Conservation (phyloP, 305 asterid genomes). For the Solanum hybrid region DNA sequence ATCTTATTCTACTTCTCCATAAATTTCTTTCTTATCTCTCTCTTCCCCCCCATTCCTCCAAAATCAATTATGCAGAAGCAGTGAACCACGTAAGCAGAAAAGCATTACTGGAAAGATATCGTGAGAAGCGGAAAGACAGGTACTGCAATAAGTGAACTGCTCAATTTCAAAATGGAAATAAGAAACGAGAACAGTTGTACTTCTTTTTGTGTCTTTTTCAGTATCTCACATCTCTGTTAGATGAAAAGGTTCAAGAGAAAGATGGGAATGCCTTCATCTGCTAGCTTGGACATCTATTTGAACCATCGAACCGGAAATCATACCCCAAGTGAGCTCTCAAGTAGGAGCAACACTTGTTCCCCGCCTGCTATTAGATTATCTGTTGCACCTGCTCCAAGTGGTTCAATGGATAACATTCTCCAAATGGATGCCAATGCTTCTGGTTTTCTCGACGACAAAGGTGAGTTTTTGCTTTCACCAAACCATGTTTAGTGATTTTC, state of each 20-base stretch:
- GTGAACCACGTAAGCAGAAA: constrained; percentile 67
- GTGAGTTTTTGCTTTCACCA: not conserved
- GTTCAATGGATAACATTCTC: constrained; percentile 38
- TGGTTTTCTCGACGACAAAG: constrained; percentile 27
- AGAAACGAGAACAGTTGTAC: constrained; percentile 17
- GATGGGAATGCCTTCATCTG: constrained; percentile 48
- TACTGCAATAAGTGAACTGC: constrained; percentile 24
- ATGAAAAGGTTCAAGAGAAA: constrained; percentile 88
- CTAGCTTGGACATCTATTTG: constrained; percentile 45
- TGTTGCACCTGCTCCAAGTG: constrained; percentile 37
- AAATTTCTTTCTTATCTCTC: constrained; percentile 8
- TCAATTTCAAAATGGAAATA: constrained; percentile 9
- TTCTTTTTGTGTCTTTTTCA: constrained; percentile 21
- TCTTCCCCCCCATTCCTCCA: constrained; percentile 5
- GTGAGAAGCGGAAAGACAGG: constrained; percentile 97
- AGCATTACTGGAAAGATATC: constrained; percentile 84
- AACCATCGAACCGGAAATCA: constrained; percentile 49
- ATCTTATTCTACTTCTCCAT: not conserved
- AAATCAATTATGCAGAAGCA: constrained; percentile 14
- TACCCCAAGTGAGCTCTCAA: constrained; percentile 29
- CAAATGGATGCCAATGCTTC: constrained; percentile 30
- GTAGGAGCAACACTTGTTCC: constrained; percentile 36
- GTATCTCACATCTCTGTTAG: constrained; percentile 70
- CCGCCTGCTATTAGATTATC: constrained; percentile 44
- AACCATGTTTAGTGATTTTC: not conserved